phyloP scores from a whole-genome alignment of 2,329 filamentous ascomycete genomes.

The Verticillium klebahnii region DNA sequence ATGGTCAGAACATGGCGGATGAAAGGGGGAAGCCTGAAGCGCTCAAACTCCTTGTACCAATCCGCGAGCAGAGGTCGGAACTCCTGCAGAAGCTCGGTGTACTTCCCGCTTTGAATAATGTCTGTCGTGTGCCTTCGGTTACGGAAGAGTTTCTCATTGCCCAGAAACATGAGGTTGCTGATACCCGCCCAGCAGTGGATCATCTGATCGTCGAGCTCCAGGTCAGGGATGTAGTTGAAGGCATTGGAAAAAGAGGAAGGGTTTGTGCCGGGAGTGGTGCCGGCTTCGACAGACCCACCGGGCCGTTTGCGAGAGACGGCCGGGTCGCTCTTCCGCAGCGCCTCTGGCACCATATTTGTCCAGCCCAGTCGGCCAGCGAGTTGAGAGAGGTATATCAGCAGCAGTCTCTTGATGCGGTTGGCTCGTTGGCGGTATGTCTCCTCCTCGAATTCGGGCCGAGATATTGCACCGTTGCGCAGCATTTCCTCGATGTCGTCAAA shows the following conservation, averaged over 20 bases:
- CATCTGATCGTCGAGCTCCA: slow-evolving; percentile 64
- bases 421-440: slow-evolving; percentile 73
- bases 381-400: slow-evolving; percentile 89
- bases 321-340: slow-evolving; percentile 53
- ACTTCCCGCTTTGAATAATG: slow-evolving; percentile 80
- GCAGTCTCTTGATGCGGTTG: slow-evolving; percentile 75
- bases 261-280: slow-evolving; percentile 56
- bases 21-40: slow-evolving; percentile 62
- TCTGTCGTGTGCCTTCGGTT: slow-evolving; percentile 84
- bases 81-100: slow-evolving; percentile 73
- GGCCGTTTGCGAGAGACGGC: slow-evolving; percentile 44
- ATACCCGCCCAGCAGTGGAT: slow-evolving; percentile 92
- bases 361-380: slow-evolving; percentile 89
- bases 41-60: slow-evolving; percentile 80
- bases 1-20: slow-evolving; percentile 78
- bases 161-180: slow-evolving; percentile 85
- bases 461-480: slow-evolving; percentile 53
- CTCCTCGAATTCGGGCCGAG: slow-evolving; percentile 65
- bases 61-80: slow-evolving; percentile 74
- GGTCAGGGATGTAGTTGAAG: slow-evolving; percentile 63
- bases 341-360: slow-evolving; percentile 85
- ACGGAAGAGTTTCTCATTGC: slow-evolving; percentile 83
- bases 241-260: slow-evolving; percentile 50
- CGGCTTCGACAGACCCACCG: slow-evolving; percentile 14
- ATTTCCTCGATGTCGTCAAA: slow-evolving; percentile 85